Conservation (phyloP, 2,329 filamentous ascomycete species). For the Fusarium coffeatum region DNA sequence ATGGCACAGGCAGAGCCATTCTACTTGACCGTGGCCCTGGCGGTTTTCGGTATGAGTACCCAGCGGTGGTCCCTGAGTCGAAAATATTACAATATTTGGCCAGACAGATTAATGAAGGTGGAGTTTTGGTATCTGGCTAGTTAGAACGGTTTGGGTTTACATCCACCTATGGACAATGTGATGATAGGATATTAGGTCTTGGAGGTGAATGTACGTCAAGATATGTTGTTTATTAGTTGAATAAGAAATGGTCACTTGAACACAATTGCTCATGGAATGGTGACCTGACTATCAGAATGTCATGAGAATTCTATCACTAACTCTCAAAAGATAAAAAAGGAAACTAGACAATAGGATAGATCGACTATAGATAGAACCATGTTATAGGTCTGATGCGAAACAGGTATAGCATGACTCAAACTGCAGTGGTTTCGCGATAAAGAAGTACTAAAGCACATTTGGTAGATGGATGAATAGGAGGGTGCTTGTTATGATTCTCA, state of each 20-base stretch:
- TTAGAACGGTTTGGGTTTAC: conserved; percentile 31
- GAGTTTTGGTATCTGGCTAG: conserved; percentile 26
- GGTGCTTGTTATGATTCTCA: not conserved
- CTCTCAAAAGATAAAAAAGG: not conserved
- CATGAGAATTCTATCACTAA: not conserved
- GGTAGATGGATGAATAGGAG: not conserved
- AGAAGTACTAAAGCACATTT: not conserved
- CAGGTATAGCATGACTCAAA: conserved; percentile 5
- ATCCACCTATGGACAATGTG: conserved; percentile 20
- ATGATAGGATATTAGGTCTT: conserved; percentile 13
- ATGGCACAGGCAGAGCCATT: conserved; percentile 45
- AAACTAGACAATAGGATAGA: not conserved
- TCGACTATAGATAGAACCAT: not conserved
- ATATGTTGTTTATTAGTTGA: conserved; percentile 30
- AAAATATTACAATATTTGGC: conserved; percentile 48
- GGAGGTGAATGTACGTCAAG: conserved; percentile 23
- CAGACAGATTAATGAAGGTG: conserved; percentile 57
- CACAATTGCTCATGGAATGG: not conserved
- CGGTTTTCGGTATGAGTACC: conserved; percentile 61
- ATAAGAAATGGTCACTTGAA: conserved; percentile 24
- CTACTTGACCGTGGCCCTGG: conserved; percentile 64
- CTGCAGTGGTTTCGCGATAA: conserved; percentile 4
- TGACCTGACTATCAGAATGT: not conserved
- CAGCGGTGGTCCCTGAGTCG: conserved; percentile 62
- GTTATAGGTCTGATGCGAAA: conserved; percentile 5